These are phyloP conservation scores for Tuber calosporum DNA, from an alignment of 495 filamentous ascomycete species.

Conservation along the genomic window DNA sequence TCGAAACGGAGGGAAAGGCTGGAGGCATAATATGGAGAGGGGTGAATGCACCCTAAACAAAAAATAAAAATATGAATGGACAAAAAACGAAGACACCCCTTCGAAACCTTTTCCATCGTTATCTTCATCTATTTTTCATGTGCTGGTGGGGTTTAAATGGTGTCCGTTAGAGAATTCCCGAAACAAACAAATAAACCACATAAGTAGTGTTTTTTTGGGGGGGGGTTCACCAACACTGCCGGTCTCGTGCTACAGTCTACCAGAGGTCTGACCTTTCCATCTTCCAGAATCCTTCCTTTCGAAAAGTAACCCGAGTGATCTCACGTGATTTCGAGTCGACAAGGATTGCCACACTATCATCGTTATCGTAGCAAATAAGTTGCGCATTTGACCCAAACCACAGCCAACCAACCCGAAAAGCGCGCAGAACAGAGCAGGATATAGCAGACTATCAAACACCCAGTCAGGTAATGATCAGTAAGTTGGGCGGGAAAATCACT, in stretches of 20 bases:
- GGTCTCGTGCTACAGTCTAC: not conserved
- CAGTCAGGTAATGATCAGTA: not conserved
- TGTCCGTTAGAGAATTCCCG: not conserved
- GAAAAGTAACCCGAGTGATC: not conserved
- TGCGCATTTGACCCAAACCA: not conserved
- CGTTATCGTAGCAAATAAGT: not conserved
- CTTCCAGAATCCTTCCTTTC: not conserved
- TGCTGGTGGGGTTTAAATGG: not conserved
- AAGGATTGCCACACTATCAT: not conserved
- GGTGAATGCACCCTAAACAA: conserved; percentile 9
- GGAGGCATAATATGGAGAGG: not conserved
- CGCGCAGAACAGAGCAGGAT: not conserved
- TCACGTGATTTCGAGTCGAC: not conserved
- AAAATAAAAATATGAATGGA: conserved; percentile 23
- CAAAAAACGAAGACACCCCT: conserved; percentile 8
- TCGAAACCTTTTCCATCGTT: conserved; percentile 12
- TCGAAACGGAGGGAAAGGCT: conserved; percentile 12
- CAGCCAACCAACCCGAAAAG: not conserved
- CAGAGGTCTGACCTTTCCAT: not conserved
- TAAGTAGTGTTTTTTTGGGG: not conserved
- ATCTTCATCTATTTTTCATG: not conserved
- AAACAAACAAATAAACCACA: not conserved
- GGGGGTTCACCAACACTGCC: not conserved
- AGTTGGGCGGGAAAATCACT: not conserved
- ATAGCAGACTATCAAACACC: not conserved